These are phyloP conservation scores for Fibroporia radiculosa DNA, from an alignment of 768 basidiomycete genomes.

Conservation along the genomic window DNA sequence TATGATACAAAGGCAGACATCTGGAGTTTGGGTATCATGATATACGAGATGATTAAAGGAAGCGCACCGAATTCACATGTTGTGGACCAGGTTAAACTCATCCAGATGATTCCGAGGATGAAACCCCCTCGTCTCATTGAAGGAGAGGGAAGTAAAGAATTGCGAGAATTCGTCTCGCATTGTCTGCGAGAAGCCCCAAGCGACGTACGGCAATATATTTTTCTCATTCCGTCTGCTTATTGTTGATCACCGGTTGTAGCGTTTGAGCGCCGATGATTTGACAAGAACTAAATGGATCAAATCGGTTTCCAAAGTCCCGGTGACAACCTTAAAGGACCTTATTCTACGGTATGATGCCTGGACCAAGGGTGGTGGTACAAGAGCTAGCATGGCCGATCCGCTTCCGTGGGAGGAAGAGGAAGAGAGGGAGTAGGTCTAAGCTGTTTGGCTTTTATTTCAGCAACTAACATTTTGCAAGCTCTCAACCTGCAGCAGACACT, in stretches of 20 bases:
- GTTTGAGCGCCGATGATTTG: slow-evolving; percentile 85
- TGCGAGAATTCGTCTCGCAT: slow-evolving; percentile 79
- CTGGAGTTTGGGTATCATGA: slow-evolving; percentile 94
- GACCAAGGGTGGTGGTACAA: slow-evolving; percentile 56
- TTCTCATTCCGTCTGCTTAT: background rate
- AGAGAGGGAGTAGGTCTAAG: slow-evolving; percentile 24
- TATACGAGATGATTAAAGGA: slow-evolving; percentile 97
- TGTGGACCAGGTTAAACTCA: slow-evolving; percentile 72
- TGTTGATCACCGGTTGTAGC: slow-evolving; percentile 35
- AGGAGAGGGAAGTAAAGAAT: slow-evolving; percentile 70
- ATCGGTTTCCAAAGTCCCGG: slow-evolving; percentile 52
- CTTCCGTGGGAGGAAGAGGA: slow-evolving; percentile 69
- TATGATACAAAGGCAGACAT: slow-evolving; percentile 99
- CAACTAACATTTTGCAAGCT: slow-evolving; percentile 2
- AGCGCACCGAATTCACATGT: slow-evolving; percentile 88
- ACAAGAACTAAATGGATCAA: slow-evolving; percentile 88
- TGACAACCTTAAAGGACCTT: slow-evolving; percentile 72
- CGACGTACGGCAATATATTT: slow-evolving; percentile 43
- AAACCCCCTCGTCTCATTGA: slow-evolving; percentile 79
- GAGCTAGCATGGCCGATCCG: slow-evolving; percentile 70
- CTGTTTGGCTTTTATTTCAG: background rate
- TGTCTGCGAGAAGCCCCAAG: slow-evolving; percentile 77
- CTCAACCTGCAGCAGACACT: background rate
- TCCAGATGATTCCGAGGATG: slow-evolving; percentile 81
- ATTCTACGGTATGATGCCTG: slow-evolving; percentile 71